These are phyloP conservation scores for Didymella pomorum DNA, from an alignment of 2,329 filamentous ascomycete genomes.

Conservation along the genomic window DNA sequence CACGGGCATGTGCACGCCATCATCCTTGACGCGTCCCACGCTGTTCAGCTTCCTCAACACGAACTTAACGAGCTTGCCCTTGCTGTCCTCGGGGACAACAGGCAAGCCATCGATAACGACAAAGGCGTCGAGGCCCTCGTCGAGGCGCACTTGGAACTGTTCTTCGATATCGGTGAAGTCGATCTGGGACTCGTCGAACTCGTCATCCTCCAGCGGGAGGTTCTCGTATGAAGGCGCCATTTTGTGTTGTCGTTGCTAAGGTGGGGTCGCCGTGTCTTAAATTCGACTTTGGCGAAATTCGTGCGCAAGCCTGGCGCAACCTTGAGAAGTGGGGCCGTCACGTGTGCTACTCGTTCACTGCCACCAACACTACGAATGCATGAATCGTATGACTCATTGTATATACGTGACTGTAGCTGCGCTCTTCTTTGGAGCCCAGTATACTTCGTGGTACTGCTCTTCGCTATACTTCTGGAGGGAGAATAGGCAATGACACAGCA, in stretches of 20 bases:
- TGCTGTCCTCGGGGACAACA: slow-evolving; percentile 86
- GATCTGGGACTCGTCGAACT: slow-evolving; percentile 92
- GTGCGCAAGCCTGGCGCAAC: slow-evolving; percentile 20
- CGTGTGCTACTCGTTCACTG: not conserved
- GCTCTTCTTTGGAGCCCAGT: not conserved
- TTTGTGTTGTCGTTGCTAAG: slow-evolving; percentile 52
- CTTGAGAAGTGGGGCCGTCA: slow-evolving; percentile 18
- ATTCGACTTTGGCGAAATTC: slow-evolving; percentile 36
- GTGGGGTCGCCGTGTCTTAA: slow-evolving; percentile 31
- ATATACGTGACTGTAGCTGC: not conserved
- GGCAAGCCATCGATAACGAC: slow-evolving; percentile 96
- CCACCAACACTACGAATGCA: not conserved
- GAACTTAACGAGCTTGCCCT: slow-evolving; percentile 95
- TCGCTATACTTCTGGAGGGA: not conserved
- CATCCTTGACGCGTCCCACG: slow-evolving; percentile 84
- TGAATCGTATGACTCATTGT: not conserved
- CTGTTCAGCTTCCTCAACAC: slow-evolving; percentile 89
- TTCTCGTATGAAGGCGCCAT: slow-evolving; percentile 97
- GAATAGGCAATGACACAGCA: not conserved
- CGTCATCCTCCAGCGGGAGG: slow-evolving; percentile 83
- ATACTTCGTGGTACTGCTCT: not conserved
- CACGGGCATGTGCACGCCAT: slow-evolving; percentile 92
- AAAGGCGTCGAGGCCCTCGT: slow-evolving; percentile 95
- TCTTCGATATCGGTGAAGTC: slow-evolving; percentile 94
- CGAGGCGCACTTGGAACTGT: slow-evolving; percentile 93